Conservation (phyloP, 2,329 filamentous ascomycete species). For the Blastomyces silverae region DNA sequence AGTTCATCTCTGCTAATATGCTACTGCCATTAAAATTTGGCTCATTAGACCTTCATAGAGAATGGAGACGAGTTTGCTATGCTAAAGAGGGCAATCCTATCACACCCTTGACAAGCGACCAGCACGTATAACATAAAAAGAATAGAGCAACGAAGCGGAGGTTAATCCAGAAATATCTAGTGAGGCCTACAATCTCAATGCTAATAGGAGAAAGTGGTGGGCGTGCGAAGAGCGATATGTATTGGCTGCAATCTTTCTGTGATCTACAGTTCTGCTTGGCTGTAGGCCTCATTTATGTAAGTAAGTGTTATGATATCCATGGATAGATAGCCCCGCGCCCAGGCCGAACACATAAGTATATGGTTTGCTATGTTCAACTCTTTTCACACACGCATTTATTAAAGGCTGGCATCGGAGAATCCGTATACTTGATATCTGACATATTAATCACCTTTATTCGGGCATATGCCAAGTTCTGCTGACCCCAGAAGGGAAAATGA, state of each 20-base stretch:
- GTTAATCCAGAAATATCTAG: background rate
- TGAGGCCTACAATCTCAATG: background rate
- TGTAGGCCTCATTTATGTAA: background rate
- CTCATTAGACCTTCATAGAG: background rate
- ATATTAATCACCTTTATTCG: background rate
- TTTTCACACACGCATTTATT: background rate
- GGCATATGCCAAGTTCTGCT: background rate
- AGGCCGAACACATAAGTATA: background rate
- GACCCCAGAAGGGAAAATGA: background rate
- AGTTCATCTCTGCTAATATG: background rate
- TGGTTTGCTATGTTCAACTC: background rate
- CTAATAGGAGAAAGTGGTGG: background rate
- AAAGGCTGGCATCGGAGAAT: background rate
- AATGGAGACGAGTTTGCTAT: background rate
- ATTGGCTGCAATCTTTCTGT: constrained; percentile 1
- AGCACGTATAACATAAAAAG: background rate
- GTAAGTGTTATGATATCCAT: background rate
- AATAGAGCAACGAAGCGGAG: background rate
- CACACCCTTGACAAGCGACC: background rate
- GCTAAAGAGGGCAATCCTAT: background rate
- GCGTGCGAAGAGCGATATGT: background rate
- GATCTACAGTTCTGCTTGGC: background rate
- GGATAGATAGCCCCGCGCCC: background rate
- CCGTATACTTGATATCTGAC: background rate
- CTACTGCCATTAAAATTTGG: background rate